Evolutionary conservation across 140 eudicot species (phyloP).

Genomic region (Oenanthe javanica): DNA sequence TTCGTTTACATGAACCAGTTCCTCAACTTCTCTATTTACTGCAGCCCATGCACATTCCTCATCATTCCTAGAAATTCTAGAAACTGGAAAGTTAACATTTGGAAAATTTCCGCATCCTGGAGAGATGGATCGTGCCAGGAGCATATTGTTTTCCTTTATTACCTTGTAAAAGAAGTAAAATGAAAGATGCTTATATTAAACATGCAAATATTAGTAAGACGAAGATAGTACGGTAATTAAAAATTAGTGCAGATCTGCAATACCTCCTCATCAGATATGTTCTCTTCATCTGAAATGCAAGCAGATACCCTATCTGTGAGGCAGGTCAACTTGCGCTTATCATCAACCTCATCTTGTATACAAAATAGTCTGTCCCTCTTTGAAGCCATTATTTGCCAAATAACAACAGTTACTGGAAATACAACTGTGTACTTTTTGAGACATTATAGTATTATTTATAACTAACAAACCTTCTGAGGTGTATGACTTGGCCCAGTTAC

Average conservation of each 20-base stretch:
- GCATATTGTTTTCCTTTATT: conserved; percentile 24
- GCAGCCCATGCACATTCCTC: conserved; percentile 41
- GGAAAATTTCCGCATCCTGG: conserved; percentile 17
- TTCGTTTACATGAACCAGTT: conserved; percentile 25
- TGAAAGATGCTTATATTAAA: not conserved
- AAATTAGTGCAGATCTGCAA: not conserved
- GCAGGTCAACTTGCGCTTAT: conserved; percentile 17
- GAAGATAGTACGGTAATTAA: not conserved
- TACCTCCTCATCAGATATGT: conserved; percentile 63
- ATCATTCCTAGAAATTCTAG: conserved; percentile 18
- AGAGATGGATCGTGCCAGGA: conserved; percentile 16
- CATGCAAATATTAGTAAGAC: not conserved
- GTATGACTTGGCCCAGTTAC: conserved; percentile 16
- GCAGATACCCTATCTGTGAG: conserved; percentile 13
- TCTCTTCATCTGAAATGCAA: conserved; percentile 45
- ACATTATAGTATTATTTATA: not conserved
- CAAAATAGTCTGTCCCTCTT: conserved; percentile 3
- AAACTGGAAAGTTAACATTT: conserved; percentile 20
- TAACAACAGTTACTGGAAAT: not conserved
- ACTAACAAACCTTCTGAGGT: conserved; percentile 20
- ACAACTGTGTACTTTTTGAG: not conserved
- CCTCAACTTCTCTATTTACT: conserved; percentile 41
- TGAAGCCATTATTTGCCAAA: not conserved
- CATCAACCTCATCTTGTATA: conserved; percentile 61
- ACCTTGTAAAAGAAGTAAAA: conserved; percentile 1